Conservation (phyloP, 1,284 basidiomycete species). For the Pseudomicrostroma phylloplanum region DNA sequence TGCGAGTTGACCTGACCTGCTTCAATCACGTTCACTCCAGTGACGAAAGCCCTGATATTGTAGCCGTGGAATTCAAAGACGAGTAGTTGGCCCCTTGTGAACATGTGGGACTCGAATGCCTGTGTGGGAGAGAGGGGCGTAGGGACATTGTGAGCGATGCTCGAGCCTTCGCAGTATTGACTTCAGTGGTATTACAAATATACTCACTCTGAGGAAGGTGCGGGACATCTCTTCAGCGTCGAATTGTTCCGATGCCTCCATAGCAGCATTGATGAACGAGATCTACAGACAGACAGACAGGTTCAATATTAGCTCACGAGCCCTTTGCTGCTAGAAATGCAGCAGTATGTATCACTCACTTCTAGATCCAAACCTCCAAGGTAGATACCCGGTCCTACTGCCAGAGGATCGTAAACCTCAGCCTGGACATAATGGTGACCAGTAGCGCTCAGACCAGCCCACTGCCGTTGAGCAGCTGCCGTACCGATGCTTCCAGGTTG, state of each 20-base stretch:
- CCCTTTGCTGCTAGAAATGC: too few species aligned
- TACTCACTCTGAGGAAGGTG: constrained; percentile 61
- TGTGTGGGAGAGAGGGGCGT: neutral
- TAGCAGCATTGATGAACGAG: constrained; percentile 32
- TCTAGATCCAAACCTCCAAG: constrained; percentile 44
- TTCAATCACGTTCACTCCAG: constrained; percentile 64
- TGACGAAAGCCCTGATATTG: constrained; percentile 69
- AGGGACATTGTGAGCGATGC: neutral
- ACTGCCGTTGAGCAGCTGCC: constrained; percentile 39
- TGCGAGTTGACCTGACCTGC: constrained; percentile 22
- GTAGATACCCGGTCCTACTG: constrained; percentile 37
- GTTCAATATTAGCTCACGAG: too few species aligned
- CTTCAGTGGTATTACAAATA: too few species aligned
- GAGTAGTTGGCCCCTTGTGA: constrained; percentile 64
- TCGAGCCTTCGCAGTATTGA: too few species aligned
- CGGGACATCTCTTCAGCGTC: constrained; percentile 76
- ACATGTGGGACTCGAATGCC: constrained; percentile 62
- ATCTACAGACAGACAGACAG: too few species aligned
- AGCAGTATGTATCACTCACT: too few species aligned
- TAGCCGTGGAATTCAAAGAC: constrained; percentile 88
- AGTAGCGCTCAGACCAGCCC: constrained; percentile 42
- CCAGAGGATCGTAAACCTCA: constrained; percentile 40
- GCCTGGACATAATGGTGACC: constrained; percentile 37
- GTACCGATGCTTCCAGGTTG: constrained; percentile 38
- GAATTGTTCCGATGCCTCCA: constrained; percentile 29